Evolutionary conservation across 2,329 filamentous ascomycete species (phyloP), one percentile per base, ranked within the genome.

Genomic region (Ascosphaera apis): DNA sequence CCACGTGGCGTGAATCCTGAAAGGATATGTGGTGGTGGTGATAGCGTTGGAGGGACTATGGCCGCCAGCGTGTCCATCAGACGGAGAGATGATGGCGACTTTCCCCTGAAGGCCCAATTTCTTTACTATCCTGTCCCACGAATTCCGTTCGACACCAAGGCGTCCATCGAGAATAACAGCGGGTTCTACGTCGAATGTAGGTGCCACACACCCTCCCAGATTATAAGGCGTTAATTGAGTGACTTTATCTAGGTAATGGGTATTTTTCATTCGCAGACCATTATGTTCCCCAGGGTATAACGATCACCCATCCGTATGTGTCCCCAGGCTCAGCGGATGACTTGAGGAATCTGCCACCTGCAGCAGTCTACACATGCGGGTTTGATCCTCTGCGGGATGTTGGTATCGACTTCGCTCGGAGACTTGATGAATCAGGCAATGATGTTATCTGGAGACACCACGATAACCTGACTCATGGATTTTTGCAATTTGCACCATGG

Each of bases 41-140:
- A 54, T 36, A 48, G 44, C 18, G 51, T 50, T 3, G 52, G 51
- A n/a, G 51, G 53, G 2, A 54, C 53, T 37, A 51, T 55, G 51
- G 53, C 53, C 2, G 48, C 51, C 3, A 50, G 48, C 7, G 23
- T 54, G 2, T 40, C 41, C 2, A 40, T 56, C 15, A 45, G 50
- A 2, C 41, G 45, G 3, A 37, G 40, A 15, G 48, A 53, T 33
- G 41, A 51, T 9, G 43, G 42, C 9, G 44, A 48, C 31, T 43
- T 42, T 34, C 38, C 40, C 2, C 31, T 54, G 31, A 41, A 43
- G 7, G 51, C 44, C 2, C 48, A 54, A 39, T 45, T 57, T 8
- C 37, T 54, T 18, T 40, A 55, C 3, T 56, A 54, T 40, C 54
- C 52, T 3, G 51, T 54, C 37, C 47, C 53, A 1, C 37, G 49